phyloP scores from a whole-genome alignment of 768 basidiomycete species.

The Gautieria morchelliformis region DNA sequence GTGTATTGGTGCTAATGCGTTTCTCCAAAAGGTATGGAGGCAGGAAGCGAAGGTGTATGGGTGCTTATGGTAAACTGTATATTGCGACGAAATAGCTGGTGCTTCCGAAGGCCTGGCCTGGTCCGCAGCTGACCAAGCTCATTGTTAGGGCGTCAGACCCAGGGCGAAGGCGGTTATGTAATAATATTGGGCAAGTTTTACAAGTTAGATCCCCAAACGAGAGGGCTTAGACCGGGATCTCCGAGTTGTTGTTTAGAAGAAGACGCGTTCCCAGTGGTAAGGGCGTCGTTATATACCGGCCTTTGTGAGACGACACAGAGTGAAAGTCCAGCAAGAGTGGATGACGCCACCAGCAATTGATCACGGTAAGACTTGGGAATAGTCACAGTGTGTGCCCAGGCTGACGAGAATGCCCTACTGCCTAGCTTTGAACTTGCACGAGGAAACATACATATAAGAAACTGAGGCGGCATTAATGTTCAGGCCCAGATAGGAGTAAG shows the following conservation, averaged over 20 bases:
- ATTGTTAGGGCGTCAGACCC: too few species aligned
- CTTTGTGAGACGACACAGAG: not conserved
- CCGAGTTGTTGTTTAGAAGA: not conserved
- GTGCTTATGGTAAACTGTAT: too few species aligned
- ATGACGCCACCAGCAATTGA: not conserved
- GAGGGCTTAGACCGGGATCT: constrained; percentile 31
- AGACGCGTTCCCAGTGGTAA: not conserved
- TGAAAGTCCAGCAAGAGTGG: constrained; percentile 4
- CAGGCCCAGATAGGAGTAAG: too few species aligned
- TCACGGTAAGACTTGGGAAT: not conserved
- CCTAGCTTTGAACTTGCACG: not conserved
- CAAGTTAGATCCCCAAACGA: constrained; percentile 76
- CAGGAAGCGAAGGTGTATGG: too few species aligned
- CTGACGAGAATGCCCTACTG: not conserved
- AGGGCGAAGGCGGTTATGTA: not conserved
- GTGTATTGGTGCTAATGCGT: too few species aligned
- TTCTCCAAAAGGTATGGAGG: too few species aligned
- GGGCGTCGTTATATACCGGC: constrained; percentile 4
- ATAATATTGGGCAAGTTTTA: constrained; percentile 21
- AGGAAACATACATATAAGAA: not conserved
- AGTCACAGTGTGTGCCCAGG: not conserved
- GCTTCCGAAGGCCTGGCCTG: too few species aligned
- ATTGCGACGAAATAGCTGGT: too few species aligned
- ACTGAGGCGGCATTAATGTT: not conserved
- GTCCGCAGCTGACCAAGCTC: too few species aligned